phyloP scores from a whole-genome alignment of 768 basidiomycete genomes.

The Trametes coccinea region DNA sequence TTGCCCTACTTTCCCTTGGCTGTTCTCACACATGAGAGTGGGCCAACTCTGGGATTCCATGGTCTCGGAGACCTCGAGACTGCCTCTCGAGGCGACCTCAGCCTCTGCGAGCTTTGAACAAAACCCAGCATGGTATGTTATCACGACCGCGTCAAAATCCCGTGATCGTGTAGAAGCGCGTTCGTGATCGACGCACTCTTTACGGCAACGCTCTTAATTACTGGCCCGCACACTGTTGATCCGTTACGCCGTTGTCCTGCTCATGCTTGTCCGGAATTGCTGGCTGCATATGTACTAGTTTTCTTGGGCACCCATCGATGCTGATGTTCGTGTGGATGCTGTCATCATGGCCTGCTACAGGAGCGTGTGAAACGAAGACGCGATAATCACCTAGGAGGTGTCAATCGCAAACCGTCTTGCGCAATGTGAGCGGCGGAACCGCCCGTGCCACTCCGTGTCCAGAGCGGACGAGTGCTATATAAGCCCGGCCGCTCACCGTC shows the following conservation, averaged over 20 bases:
- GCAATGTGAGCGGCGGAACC: conserved; percentile 11
- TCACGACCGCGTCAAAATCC: conserved; percentile 9
- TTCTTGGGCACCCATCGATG: not conserved
- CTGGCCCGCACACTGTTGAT: not conserved
- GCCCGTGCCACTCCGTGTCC: not conserved
- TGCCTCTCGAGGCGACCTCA: too few species aligned
- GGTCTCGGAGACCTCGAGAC: too few species aligned
- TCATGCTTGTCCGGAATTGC: not conserved
- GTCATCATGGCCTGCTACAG: conserved; percentile 2
- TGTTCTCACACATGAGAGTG: too few species aligned
- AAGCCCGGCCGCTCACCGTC: conserved; percentile 13
- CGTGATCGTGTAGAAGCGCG: conserved; percentile 12
- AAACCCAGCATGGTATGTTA: too few species aligned
- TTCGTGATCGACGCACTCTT: conserved; percentile 10
- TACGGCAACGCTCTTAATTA: not conserved
- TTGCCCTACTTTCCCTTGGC: too few species aligned
- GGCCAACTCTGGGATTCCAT: too few species aligned
- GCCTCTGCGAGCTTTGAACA: too few species aligned
- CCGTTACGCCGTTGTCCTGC: not conserved
- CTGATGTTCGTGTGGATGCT: not conserved
- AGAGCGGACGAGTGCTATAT: conserved; percentile 19
- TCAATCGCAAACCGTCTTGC: conserved; percentile 10
- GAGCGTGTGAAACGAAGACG: conserved; percentile 66
- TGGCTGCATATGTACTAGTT: conserved; percentile 11
- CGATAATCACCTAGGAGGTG: conserved; percentile 39